Evolutionary conservation across 495 filamentous ascomycete genomes (phyloP), one percentile per base, ranked within the genome.

Genomic region (Talaromyces borbonicus): DNA sequence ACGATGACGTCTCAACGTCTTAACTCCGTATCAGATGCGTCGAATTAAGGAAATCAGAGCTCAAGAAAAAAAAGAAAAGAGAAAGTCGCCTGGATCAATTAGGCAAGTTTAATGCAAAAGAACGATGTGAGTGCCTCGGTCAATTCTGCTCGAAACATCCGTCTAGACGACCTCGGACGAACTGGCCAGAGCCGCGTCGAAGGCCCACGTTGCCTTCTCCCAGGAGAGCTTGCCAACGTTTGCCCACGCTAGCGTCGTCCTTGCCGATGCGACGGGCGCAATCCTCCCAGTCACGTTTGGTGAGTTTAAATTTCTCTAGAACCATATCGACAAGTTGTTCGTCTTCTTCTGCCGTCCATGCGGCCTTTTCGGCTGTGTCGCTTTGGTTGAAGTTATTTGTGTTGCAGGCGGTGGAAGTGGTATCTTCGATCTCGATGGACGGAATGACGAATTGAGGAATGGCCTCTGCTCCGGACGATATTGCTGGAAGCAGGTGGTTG

Each of bases 211-310:
- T 68, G 12, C 83, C 80, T 14, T 82, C 77, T 16, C 69, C 72
- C 7, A 79, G 58, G 55, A 85, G 65, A 41, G 77, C 73, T 61
- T 79, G 79, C 83, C 83, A 89, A 56, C 85, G 63, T 42, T 69
- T 67, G 18, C 81, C 80, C n/a, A 86, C 64, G 49, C 77, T 82
- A 15, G 69, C 67, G n/a, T 77, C 62, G 54, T 84, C 79, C 16
- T 61, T 62, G 56, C 78, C 83, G 46, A 89, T 68, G 51, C 67
- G 75, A 35, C 75, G 68, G 45, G 84, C 84, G 63, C 84, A 89
- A 47, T 88, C 84, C 37, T 86, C 80, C 85, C 83, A 88, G 47
- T 89, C 83, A 43, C 69, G 74, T 59, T 79, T 80, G 32, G 76
- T 78, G 19, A 89, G 76, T 49, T 77, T 77, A 40, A 88, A 73